Evolutionary conservation across 768 basidiomycete species (phyloP), one percentile per base, ranked within the genome.

Genomic region (Tylopilus felleus): DNA sequence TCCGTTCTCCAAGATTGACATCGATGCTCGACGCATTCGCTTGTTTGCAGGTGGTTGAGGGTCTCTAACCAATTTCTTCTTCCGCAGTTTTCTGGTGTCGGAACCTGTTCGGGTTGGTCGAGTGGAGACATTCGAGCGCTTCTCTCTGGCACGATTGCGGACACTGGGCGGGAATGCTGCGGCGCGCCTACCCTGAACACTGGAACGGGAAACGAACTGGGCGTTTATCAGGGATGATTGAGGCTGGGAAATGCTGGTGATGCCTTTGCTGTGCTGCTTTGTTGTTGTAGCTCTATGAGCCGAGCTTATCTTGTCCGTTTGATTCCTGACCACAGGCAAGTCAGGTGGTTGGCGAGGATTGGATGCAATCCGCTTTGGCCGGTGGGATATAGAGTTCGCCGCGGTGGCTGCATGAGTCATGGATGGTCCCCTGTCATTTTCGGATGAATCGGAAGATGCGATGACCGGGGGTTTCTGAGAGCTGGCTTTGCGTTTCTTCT

Each of bases 401-500:
- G 39, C 29, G 21, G 50, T 28, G 21, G 33, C 45, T 13, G 13
- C 21, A 45, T 16, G 48, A 40, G 40, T 21, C 39, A 49, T 17
- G 42, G 57, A n/a, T 4, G 45, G 22, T 21, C n/a, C 41, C 27
- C 50, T 48, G 39, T 63, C 66, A n/a, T 66, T 60, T 43, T 55
- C 65, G n/a, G 60, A 62, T n/a, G 40, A 51, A 56, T 62, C 60
- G 22, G 67, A 60, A 21, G 59, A 52, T 29, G 62, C 39, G 23
- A 60, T 49, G 16, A 53, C 39, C 0, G 57, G 25, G 21, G 62
- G 55, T 17, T 62, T 55, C 58, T 69, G 66, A 46, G 60, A 58
- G 36, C 44, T 51, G 31, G 58, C 50, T 54, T 65, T 67, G 38
- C 60, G 67, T 48, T 67, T 62, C 10, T 33, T 61, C 9, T n/a